These are phyloP conservation scores for Calonectria henricotiae DNA, from an alignment of 2,329 filamentous ascomycete species.

Conservation along the genomic window DNA sequence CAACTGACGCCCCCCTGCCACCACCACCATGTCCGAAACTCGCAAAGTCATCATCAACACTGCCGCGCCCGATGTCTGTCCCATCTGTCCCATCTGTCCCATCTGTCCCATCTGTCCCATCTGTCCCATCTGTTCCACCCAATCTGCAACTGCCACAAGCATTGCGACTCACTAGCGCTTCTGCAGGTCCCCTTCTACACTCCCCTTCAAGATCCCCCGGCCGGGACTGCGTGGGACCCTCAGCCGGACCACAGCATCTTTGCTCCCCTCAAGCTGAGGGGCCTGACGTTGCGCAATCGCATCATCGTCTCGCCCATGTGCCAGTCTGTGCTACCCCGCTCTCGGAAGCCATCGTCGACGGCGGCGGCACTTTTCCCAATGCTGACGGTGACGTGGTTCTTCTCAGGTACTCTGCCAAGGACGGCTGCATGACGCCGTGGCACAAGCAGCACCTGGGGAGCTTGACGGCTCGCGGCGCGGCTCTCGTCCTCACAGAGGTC, in stretches of 20 bases:
- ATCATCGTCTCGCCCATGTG: constrained; percentile 67
- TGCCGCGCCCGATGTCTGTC: constrained; percentile 43
- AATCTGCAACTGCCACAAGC: neutral
- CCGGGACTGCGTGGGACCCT: constrained; percentile 48
- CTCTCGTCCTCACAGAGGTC: constrained; percentile 78
- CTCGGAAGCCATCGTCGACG: neutral
- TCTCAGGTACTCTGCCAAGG: constrained; percentile 56
- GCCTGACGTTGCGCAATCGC: constrained; percentile 64
- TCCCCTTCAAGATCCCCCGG: constrained; percentile 48
- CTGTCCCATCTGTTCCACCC: too few species aligned
- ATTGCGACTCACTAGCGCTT: neutral
- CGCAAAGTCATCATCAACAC: constrained; percentile 44
- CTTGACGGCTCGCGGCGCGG: constrained; percentile 64
- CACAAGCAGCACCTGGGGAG: constrained; percentile 62
- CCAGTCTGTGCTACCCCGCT: constrained; percentile 55
- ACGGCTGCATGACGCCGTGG: constrained; percentile 63
- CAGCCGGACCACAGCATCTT: constrained; percentile 58
- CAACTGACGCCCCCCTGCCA: neutral
- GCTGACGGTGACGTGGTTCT: constrained; percentile 9
- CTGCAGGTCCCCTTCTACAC: constrained; percentile 49
- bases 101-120: too few species aligned
- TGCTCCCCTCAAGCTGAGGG: constrained; percentile 63
- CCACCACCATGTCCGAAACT: constrained; percentile 34
- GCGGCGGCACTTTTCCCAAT: neutral
- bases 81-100: too few species aligned